Evolutionary conservation across 2,329 filamentous ascomycete genomes (phyloP).

Genomic region (Parastagonospora nodorum): DNA sequence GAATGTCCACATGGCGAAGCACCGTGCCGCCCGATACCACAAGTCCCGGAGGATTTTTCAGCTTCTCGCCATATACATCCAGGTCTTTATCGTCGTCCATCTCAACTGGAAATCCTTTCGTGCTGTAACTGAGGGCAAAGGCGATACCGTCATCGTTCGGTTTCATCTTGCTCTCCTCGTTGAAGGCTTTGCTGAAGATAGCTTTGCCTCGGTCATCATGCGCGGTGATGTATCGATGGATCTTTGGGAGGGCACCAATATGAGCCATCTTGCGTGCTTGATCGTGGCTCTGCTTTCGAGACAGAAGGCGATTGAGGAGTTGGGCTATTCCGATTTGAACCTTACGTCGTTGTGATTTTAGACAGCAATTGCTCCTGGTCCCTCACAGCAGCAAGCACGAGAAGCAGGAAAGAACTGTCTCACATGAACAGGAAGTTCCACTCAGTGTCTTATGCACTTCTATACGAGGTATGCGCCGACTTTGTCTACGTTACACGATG

Average conservation of each 20-base stretch:
- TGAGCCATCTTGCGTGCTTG: constrained; percentile 33
- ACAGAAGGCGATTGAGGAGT: background rate
- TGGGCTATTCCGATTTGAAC: background rate
- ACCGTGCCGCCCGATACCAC: constrained; percentile 55
- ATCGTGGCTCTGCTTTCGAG: background rate
- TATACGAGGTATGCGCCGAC: background rate
- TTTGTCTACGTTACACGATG: constrained; percentile 13
- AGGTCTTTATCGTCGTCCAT: constrained; percentile 55
- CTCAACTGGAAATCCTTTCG: constrained; percentile 54
- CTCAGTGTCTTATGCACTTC: no score
- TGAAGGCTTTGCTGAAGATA: constrained; percentile 43
- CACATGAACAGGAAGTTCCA: no score
- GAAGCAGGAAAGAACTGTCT: no score
- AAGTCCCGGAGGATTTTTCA: constrained; percentile 55
- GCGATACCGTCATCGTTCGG: constrained; percentile 51
- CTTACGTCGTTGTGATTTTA: no score
- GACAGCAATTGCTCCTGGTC: no score
- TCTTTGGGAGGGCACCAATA: constrained; percentile 34
- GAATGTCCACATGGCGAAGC: constrained; percentile 49
- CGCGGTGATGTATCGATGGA: constrained; percentile 45
- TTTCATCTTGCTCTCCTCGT: constrained; percentile 44
- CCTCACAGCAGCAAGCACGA: no score
- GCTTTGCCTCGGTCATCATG: constrained; percentile 44
- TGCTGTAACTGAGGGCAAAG: constrained; percentile 58
- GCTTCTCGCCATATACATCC: constrained; percentile 50